Evolutionary conservation across 768 basidiomycete species (phyloP).

Genomic region (Kwoniella pini): DNA sequence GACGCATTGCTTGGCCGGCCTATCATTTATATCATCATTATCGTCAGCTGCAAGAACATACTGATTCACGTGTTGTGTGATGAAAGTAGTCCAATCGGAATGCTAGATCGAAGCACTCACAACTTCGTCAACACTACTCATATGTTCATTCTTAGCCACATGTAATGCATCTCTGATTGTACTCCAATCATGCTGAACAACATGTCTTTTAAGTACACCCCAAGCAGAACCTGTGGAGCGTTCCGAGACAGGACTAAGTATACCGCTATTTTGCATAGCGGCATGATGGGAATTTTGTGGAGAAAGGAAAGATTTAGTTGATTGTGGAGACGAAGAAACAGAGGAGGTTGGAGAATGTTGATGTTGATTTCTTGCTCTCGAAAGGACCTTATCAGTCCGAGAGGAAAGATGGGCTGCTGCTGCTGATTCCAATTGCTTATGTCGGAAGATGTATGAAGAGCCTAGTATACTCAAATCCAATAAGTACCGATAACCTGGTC

Average conservation of each 20-base stretch:
- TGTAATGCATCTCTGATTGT: conserved; percentile 59
- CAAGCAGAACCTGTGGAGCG: conserved; percentile 15
- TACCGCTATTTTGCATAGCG: neutral
- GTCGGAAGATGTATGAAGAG: conserved; percentile 69
- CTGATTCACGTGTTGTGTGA: too few species aligned
- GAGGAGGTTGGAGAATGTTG: conserved; percentile 22
- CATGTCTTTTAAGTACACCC: conserved; percentile 56
- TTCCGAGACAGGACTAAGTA: conserved; percentile 19
- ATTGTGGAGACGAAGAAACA: conserved; percentile 14
- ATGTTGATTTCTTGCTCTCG: conserved; percentile 31
- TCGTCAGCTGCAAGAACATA: neutral
- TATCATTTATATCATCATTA: too few species aligned
- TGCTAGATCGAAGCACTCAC: conserved; percentile 46
- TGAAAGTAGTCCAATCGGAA: neutral
- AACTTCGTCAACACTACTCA: conserved; percentile 74
- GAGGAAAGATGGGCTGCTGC: conserved; percentile 48
- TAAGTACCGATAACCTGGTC: too few species aligned
- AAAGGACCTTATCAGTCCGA: conserved; percentile 42
- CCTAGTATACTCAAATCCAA: conserved; percentile 57
- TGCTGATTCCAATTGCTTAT: conserved; percentile 59
- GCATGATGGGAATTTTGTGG: neutral
- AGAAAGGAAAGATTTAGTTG: conserved; percentile 11
- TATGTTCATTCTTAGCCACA: conserved; percentile 68
- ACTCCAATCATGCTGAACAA: conserved; percentile 56
- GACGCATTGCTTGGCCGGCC: conserved; percentile 23